Percentiles rank a stretch among this genome's conserved stretches.
Conservation (phyloP, 495 filamentous ascomycete genomes). For the Lophiostoma macrostomum region DNA sequence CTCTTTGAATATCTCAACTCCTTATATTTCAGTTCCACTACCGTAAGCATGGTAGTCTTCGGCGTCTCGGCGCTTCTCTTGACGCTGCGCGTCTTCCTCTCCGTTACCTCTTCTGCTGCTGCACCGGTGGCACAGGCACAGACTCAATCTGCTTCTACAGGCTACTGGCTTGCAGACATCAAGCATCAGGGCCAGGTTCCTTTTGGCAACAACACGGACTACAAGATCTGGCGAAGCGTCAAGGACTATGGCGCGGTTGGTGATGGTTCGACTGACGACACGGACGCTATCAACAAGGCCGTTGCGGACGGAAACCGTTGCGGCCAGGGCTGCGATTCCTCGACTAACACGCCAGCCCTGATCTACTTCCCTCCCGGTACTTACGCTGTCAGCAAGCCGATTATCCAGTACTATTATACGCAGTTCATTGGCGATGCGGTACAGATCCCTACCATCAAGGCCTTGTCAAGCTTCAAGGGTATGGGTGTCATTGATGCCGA, state of each 20-base stretch:
- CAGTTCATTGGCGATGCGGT: constrained; percentile 65
- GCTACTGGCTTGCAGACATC: constrained; percentile 75
- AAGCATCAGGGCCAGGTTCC: constrained; percentile 63
- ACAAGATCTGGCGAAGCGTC: constrained; percentile 47
- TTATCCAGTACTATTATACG: constrained; percentile 65
- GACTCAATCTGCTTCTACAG: constrained; percentile 31
- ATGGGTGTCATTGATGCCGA: constrained; percentile 90
- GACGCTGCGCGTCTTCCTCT: constrained; percentile 24
- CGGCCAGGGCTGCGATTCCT: constrained; percentile 50
- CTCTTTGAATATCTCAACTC: constrained; percentile 1
- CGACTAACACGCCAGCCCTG: constrained; percentile 47
- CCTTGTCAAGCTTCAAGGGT: constrained; percentile 65
- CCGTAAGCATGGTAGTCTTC: constrained; percentile 30
- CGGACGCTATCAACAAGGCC: constrained; percentile 52
- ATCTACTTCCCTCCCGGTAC: constrained; percentile 61
- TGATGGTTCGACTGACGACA: constrained; percentile 50
- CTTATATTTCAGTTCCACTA: constrained; percentile 5
- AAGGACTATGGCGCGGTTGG: constrained; percentile 50
- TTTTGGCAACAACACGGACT: constrained; percentile 29
- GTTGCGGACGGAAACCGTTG: constrained; percentile 51
- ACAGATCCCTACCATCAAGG: constrained; percentile 73
- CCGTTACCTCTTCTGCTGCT: constrained; percentile 15
- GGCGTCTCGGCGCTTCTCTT: constrained; percentile 28
- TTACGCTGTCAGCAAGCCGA: constrained; percentile 56
- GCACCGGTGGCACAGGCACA: constrained; percentile 26